Conservation (phyloP, 768 basidiomycete species). For the Suillus subaureus region DNA sequence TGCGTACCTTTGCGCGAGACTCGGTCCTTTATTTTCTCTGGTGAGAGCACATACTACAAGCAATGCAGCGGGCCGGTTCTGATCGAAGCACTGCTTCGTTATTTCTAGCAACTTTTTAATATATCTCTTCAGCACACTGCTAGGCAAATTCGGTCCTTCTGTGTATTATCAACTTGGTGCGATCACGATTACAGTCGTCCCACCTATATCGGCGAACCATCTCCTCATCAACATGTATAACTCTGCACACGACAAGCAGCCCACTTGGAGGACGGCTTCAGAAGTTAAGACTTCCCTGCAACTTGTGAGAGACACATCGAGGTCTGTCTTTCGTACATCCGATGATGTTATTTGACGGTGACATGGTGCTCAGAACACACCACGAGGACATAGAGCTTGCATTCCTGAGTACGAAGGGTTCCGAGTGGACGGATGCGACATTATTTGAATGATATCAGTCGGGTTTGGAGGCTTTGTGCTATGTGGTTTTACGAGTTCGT, state of each 20-base stretch:
- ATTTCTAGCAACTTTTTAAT: slow-evolving; percentile 9
- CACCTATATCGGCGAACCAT: slow-evolving; percentile 5
- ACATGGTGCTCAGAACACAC: neutral
- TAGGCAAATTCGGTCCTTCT: slow-evolving; percentile 4
- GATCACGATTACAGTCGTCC: slow-evolving; percentile 8
- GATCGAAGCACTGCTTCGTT: neutral
- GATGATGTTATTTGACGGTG: neutral
- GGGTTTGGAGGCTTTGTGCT: neutral
- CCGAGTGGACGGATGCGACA: neutral
- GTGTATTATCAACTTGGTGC: slow-evolving; percentile 9
- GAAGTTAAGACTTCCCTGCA: neutral
- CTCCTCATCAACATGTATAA: slow-evolving; percentile 1
- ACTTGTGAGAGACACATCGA: neutral
- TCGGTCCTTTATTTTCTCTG: slow-evolving; percentile 12
- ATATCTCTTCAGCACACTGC: slow-evolving; percentile 9
- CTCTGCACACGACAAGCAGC: neutral
- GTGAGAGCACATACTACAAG: neutral
- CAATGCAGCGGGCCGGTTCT: neutral
- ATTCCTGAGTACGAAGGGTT: neutral
- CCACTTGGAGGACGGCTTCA: neutral
- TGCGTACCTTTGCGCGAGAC: slow-evolving; percentile 10
- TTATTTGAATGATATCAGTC: neutral
- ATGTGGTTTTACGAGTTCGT: slow-evolving; percentile 13
- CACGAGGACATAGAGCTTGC: neutral
- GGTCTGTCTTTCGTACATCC: neutral